A percentile compares a stretch with the other conserved stretches of the same genome.
Evolutionary conservation across 2,329 filamentous ascomycete species (phyloP).

Genomic region (Colletotrichum sp.): DNA sequence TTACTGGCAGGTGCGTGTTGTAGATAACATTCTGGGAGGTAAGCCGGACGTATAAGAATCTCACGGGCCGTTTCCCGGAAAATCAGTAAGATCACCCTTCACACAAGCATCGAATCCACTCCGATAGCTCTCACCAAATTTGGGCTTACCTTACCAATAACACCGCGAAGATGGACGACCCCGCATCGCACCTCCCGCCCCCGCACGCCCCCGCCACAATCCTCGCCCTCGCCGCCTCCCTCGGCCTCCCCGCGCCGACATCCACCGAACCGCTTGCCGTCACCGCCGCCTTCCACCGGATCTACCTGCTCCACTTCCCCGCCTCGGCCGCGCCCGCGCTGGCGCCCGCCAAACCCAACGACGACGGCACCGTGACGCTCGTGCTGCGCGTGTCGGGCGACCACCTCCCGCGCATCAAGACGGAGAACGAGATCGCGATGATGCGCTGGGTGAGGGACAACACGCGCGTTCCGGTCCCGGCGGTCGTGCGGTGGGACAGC

Average conservation of each 20-base stretch:
- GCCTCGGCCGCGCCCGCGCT: neutral
- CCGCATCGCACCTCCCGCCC: neutral
- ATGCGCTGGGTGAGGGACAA: constrained; percentile 34
- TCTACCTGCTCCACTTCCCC: constrained; percentile 28
- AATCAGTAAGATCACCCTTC: too few relatives aligned
- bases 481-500: constrained; percentile 36
- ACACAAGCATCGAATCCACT: neutral
- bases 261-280: constrained; percentile 22
- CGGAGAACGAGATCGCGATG: constrained; percentile 41
- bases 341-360: neutral
- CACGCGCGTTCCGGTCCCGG: constrained; percentile 37
- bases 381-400: constrained; percentile 41
- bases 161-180: neutral
- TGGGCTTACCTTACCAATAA: neutral
- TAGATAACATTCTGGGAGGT: neutral
- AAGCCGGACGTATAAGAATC: neutral
- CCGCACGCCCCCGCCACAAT: neutral
- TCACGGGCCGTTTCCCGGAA: neutral
- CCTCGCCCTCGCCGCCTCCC: constrained; percentile 16
- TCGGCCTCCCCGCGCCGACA: constrained; percentile 21
- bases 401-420: constrained; percentile 40
- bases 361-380: constrained; percentile 5
- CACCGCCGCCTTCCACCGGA: constrained; percentile 29
- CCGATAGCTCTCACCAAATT: neutral
- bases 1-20: neutral